These are phyloP conservation scores for Immersiella caudata DNA, from an alignment of 495 filamentous ascomycete species.

Conservation along the genomic window DNA sequence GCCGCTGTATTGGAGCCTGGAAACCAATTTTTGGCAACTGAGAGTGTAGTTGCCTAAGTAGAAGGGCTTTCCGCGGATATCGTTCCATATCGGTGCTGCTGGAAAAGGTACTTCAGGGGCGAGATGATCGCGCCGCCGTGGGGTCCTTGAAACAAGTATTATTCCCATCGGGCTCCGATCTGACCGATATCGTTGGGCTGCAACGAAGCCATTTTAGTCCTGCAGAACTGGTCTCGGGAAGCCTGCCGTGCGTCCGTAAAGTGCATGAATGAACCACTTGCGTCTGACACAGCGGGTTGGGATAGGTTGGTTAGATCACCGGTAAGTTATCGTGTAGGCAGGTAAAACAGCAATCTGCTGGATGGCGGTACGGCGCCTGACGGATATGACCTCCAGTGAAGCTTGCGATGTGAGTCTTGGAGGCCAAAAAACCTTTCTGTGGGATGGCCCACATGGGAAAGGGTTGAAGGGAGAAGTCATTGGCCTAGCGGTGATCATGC, in stretches of 20 bases:
- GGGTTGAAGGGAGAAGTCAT: neutral
- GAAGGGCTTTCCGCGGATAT: too few relatives aligned
- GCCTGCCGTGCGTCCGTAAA: neutral
- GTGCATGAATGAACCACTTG: neutral
- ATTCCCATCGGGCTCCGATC: neutral
- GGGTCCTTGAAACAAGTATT: too few relatives aligned
- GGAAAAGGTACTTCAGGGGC: too few relatives aligned
- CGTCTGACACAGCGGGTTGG: neutral
- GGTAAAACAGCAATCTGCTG: neutral
- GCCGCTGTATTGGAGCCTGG: too few relatives aligned
- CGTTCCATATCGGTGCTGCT: too few relatives aligned
- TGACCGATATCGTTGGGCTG: conserved; percentile 4
- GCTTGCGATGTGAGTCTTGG: neutral
- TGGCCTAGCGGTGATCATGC: neutral
- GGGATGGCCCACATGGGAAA: neutral
- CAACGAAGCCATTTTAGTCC: neutral
- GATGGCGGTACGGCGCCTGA: neutral
- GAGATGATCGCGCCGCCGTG: too few relatives aligned
- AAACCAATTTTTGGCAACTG: too few relatives aligned
- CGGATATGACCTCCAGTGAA: neutral
- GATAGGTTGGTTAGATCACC: neutral
- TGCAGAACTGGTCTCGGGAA: neutral
- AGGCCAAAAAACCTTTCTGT: neutral
- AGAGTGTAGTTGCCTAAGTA: too few relatives aligned
- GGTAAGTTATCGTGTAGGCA: neutral